Conservation (phyloP, 1,284 basidiomycete species). For the Ceratobasidium sp. region DNA sequence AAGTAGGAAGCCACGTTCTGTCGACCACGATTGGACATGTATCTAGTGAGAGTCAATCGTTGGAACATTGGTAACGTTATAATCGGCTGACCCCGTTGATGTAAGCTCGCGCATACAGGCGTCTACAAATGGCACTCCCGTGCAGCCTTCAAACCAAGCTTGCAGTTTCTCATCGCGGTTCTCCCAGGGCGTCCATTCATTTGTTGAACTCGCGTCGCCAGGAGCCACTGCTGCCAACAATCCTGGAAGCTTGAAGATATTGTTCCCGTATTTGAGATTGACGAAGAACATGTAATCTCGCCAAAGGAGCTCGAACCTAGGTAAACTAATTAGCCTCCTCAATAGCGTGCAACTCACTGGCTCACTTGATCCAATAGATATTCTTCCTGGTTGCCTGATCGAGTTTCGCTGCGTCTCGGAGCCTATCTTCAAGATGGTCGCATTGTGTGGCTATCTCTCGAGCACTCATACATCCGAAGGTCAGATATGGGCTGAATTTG, state of each 20-base stretch:
- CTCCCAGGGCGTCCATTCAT: constrained; percentile 22
- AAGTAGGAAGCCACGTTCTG: constrained; percentile 64
- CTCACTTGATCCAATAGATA: constrained; percentile 53
- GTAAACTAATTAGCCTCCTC: constrained; percentile 32
- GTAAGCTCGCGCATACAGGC: constrained; percentile 59
- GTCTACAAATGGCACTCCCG: constrained; percentile 61
- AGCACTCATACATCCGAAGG: constrained; percentile 57
- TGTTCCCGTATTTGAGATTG: constrained; percentile 46
- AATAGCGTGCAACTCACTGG: not conserved
- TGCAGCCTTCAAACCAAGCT: constrained; percentile 56
- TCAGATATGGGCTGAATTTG: constrained; percentile 59
- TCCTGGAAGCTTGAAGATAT: constrained; percentile 44
- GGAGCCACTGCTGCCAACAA: constrained; percentile 40
- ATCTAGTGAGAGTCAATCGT: constrained; percentile 50
- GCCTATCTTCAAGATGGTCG: constrained; percentile 43
- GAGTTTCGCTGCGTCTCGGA: constrained; percentile 42
- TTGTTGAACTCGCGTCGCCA: not conserved
- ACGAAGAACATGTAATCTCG: constrained; percentile 61
- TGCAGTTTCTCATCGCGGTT: constrained; percentile 42
- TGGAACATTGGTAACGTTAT: constrained; percentile 41
- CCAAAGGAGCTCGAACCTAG: constrained; percentile 60
- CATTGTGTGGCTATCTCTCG: constrained; percentile 50
- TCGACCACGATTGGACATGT: constrained; percentile 61
- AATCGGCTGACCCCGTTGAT: constrained; percentile 3
- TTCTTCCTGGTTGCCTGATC: constrained; percentile 50